Percentiles rank a stretch among this genome's conserved stretches.
Evolutionary conservation across 176 grass and related monocot species (phyloP).

Genomic region (Chloris gayana): DNA sequence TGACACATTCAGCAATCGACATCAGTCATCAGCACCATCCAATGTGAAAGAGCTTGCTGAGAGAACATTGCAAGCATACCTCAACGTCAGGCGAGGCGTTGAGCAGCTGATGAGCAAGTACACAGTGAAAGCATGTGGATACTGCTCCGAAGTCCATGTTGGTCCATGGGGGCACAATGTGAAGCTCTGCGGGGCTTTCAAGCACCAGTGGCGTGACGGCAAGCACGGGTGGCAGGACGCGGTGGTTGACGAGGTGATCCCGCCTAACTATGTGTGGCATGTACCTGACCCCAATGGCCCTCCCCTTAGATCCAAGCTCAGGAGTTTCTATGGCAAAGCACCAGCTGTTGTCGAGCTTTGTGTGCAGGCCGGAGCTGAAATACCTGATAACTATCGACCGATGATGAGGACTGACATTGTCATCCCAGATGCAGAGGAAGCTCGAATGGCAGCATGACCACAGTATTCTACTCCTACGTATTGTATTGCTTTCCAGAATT

Average conservation of each 20-base stretch:
- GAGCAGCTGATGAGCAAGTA: conserved; percentile 74
- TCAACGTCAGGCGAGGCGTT: conserved; percentile 56
- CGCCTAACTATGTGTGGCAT: conserved; percentile 86
- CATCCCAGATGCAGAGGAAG: conserved; percentile 72
- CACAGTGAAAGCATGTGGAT: conserved; percentile 86
- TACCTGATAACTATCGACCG: conserved; percentile 62
- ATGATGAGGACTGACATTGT: conserved; percentile 93
- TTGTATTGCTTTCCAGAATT: conserved; percentile 16
- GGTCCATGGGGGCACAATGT: conserved; percentile 93
- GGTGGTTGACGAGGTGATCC: conserved; percentile 78
- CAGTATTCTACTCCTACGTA: conserved; percentile 11
- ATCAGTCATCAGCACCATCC: conserved; percentile 32
- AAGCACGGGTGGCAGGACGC: conserved; percentile 98
- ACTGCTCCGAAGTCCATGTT: conserved; percentile 89
- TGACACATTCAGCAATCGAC: conserved; percentile 64
- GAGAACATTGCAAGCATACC: conserved; percentile 77
- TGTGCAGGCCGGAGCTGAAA: conserved; percentile 84
- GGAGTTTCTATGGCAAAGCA: conserved; percentile 85
- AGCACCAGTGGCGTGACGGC: conserved; percentile 93
- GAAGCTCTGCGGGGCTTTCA: conserved; percentile 92
- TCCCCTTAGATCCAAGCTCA: conserved; percentile 60
- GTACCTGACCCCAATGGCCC: conserved; percentile 56
- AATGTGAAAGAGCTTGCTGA: conserved; percentile 65
- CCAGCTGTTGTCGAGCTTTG: conserved; percentile 80
- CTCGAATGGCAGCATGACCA: conserved; percentile 57